These are phyloP conservation scores for Penicillium palitans DNA, from an alignment of 2,329 filamentous ascomycete species.

Conservation along the genomic window DNA sequence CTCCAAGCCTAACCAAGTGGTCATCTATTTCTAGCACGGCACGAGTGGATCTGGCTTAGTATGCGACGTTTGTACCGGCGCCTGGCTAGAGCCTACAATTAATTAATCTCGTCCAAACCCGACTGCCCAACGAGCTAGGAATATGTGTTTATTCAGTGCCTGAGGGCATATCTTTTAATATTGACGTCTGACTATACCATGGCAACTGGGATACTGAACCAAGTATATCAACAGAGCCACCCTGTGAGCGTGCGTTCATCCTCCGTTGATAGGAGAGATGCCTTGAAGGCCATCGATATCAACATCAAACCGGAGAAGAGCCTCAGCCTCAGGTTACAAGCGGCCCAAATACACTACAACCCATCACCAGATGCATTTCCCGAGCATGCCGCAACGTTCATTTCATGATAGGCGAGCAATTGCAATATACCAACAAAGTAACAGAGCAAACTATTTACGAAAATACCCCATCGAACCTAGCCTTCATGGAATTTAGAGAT, in stretches of 20 bases:
- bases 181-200: conserved; percentile 30
- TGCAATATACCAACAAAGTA: background rate
- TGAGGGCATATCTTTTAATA: conserved; percentile 30
- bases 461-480: background rate
- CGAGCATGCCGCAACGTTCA: background rate
- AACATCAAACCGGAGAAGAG: background rate
- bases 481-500: background rate
- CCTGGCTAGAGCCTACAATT: background rate
- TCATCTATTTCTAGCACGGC: conserved; percentile 38
- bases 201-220: conserved; percentile 16
- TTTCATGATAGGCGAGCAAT: background rate
- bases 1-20: background rate
- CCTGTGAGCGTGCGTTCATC: background rate
- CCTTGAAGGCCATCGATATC: background rate
- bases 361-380: background rate
- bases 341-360: background rate
- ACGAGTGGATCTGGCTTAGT: conserved; percentile 49
- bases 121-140: conserved; percentile 24
- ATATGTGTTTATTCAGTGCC: conserved; percentile 27
- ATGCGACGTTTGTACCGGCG: conserved; percentile 44
- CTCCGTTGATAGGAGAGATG: too few relatives aligned
- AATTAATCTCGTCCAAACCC: background rate
- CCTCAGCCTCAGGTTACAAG: background rate
- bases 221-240: background rate
- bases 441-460: background rate